These are phyloP conservation scores for Alternaria dauci DNA, from an alignment of 2,329 filamentous ascomycete species.

Conservation along the genomic window DNA sequence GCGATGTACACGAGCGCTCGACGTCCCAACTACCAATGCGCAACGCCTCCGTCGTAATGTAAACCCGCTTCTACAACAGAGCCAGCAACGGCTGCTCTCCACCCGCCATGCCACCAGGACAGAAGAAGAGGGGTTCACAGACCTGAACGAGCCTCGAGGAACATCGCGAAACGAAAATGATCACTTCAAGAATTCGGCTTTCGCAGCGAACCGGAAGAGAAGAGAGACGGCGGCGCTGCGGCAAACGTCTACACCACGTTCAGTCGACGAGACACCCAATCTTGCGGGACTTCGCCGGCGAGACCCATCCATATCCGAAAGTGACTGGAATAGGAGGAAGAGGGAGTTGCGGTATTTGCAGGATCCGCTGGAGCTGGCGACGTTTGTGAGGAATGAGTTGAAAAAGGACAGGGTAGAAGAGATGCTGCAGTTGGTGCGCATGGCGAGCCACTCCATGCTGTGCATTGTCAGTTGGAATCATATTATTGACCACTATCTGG, in stretches of 20 bases:
- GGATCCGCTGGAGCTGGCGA: constrained; percentile 77
- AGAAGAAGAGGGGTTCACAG: constrained; percentile 6
- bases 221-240: constrained; percentile 31
- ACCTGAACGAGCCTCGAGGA: constrained; percentile 20
- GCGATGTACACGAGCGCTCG: constrained; percentile 55
- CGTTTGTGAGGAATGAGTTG: constrained; percentile 71
- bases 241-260: constrained; percentile 8
- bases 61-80: constrained; percentile 19
- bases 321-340: constrained; percentile 50
- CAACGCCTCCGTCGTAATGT: constrained; percentile 35
- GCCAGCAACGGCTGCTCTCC: constrained; percentile 31
- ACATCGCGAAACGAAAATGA: constrained; percentile 23
- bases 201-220: constrained; percentile 36
- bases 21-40: constrained; percentile 34
- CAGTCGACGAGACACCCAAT: constrained; percentile 22
- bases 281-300: constrained; percentile 37
- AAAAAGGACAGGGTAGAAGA: constrained; percentile 67
- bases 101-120: constrained; percentile 20
- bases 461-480: constrained; percentile 88
- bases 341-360: constrained; percentile 69
- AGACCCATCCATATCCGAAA: constrained; percentile 34
- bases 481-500: constrained; percentile 75
- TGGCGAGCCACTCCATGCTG: constrained; percentile 70
- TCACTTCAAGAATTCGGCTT: constrained; percentile 38
- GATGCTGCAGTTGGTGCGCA: constrained; percentile 72